These are phyloP conservation scores for Phialophora macrospora DNA, from an alignment of 2,329 filamentous ascomycete genomes.

Conservation along the genomic window DNA sequence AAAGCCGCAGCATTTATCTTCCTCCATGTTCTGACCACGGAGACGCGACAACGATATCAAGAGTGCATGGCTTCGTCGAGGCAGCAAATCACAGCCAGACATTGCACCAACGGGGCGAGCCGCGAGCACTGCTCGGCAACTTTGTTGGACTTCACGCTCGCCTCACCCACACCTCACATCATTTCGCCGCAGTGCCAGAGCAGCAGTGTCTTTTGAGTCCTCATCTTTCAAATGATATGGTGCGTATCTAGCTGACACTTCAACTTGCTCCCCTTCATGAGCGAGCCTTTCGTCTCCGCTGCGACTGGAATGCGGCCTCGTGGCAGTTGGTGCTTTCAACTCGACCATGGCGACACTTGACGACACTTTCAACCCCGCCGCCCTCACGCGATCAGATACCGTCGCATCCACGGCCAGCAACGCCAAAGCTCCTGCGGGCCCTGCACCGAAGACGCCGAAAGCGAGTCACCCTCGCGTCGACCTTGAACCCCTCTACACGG, in stretches of 20 bases:
- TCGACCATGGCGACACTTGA: slow-evolving; percentile 38
- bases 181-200: background rate
- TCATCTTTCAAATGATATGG: background rate
- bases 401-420: slow-evolving; percentile 32
- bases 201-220: background rate
- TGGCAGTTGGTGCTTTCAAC: background rate
- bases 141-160: background rate
- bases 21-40: too few species aligned
- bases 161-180: background rate
- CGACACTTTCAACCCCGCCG: slow-evolving; percentile 43
- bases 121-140: background rate
- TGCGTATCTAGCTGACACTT: background rate
- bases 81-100: too few species aligned
- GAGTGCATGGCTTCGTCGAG: too few species aligned
- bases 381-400: slow-evolving; percentile 41
- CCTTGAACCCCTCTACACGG: slow-evolving; percentile 65
- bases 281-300: background rate
- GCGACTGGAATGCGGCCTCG: background rate
- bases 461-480: slow-evolving; percentile 64
- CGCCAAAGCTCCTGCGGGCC: slow-evolving; percentile 30
- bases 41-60: too few species aligned
- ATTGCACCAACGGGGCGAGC: too few species aligned
- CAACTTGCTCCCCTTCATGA: background rate
- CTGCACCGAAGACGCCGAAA: slow-evolving; percentile 55
- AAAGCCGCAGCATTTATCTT: too few species aligned